phyloP scores from a whole-genome alignment of 495 filamentous ascomycete genomes.

The Podospora pseudopauciseta region DNA sequence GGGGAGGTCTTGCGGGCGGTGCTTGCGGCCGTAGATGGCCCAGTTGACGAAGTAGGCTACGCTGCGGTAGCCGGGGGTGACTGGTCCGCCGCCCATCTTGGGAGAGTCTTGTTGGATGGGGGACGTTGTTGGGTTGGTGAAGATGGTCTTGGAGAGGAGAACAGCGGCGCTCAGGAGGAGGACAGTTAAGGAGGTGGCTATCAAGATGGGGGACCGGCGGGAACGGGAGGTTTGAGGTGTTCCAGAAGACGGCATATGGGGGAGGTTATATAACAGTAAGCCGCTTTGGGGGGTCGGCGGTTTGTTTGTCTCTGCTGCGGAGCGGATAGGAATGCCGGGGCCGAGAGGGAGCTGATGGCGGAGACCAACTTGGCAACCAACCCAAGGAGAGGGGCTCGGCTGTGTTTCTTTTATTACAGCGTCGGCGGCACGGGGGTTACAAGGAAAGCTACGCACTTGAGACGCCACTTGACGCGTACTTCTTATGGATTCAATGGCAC shows the following conservation, averaged over 20 bases:
- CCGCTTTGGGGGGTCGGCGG: too few species aligned
- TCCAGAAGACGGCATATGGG: not conserved
- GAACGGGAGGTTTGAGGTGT: not conserved
- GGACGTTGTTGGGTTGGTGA: not conserved
- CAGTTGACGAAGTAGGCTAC: slow-evolving; percentile 89
- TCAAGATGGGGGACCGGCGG: not conserved
- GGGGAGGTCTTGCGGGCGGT: slow-evolving; percentile 83
- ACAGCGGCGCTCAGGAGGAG: slow-evolving; percentile 1
- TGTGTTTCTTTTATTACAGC: not conserved
- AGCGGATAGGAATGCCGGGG: too few species aligned
- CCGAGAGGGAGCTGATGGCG: not conserved
- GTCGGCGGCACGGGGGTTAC: not conserved
- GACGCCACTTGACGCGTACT: not conserved
- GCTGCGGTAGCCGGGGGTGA: slow-evolving; percentile 50
- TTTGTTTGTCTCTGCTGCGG: too few species aligned
- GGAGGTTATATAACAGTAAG: not conserved
- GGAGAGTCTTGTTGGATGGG: slow-evolving; percentile 12
- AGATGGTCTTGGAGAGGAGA: not conserved
- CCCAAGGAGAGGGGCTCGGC: not conserved
- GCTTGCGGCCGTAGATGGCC: slow-evolving; percentile 90
- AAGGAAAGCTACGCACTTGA: not conserved
- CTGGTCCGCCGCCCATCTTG: slow-evolving; percentile 46
- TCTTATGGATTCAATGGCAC: not conserved
- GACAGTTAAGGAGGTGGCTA: not conserved
- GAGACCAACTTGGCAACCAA: not conserved